Conservation (phyloP, 192 early-diverging fungal species). For the Spizellomyces punctatus region DNA sequence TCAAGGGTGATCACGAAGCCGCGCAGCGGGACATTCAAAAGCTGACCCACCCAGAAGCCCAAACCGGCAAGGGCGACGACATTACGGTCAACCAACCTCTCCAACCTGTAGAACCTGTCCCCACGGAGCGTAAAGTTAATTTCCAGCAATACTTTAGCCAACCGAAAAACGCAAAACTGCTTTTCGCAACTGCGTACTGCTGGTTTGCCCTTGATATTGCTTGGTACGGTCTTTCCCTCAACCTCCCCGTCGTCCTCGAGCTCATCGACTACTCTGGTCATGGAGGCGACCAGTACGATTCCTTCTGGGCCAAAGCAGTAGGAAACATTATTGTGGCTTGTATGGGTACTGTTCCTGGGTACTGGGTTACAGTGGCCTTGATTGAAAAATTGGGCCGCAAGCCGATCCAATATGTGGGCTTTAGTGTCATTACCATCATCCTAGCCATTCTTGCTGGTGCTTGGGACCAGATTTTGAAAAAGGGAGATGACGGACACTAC, state of each 20-base stretch:
- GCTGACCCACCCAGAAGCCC: slow-evolving; percentile 34
- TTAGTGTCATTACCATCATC: slow-evolving; percentile 72
- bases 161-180: slow-evolving; percentile 80
- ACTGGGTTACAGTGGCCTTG: slow-evolving; percentile 90
- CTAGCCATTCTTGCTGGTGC: slow-evolving; percentile 56
- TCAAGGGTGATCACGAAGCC: slow-evolving; percentile 69
- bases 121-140: slow-evolving; percentile 12
- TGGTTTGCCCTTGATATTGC: slow-evolving; percentile 58
- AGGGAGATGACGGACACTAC: slow-evolving; percentile 4
- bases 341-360: slow-evolving; percentile 77
- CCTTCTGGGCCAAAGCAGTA: slow-evolving; percentile 53
- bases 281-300: slow-evolving; percentile 21
- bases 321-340: slow-evolving; percentile 91
- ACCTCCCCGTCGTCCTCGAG: slow-evolving; percentile 17
- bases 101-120: slow-evolving; percentile 6
- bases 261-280: slow-evolving; percentile 30
- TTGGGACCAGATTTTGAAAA: slow-evolving; percentile 27
- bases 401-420: slow-evolving; percentile 91
- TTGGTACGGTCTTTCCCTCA: slow-evolving; percentile 50
- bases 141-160: slow-evolving; percentile 69
- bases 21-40: slow-evolving; percentile 39
- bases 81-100: slow-evolving; percentile 4
- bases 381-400: slow-evolving; percentile 91
- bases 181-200: slow-evolving; percentile 52
- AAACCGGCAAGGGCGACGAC: slow-evolving; percentile 28